Conservation (phyloP, 2,329 filamentous ascomycete species). For the Penicillium frequentans region DNA sequence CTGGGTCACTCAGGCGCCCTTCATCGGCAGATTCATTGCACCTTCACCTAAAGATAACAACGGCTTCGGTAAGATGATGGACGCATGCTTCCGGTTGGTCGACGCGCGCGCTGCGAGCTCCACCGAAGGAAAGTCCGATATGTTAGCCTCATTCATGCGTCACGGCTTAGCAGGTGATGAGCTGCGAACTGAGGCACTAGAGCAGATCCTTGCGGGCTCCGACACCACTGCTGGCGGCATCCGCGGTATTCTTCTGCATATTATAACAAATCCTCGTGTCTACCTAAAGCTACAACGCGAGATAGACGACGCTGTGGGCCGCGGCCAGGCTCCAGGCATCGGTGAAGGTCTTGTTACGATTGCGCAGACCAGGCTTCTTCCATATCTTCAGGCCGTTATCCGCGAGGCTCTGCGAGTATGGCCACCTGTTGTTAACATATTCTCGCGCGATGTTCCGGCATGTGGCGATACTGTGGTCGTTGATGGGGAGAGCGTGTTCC, state of each 20-base stretch:
- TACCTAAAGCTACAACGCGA: slow-evolving; percentile 19
- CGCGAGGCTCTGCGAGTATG: slow-evolving; percentile 26
- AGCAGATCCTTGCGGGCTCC: slow-evolving; percentile 20
- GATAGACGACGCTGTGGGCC: slow-evolving; percentile 15
- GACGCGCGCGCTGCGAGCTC: slow-evolving; percentile 20
- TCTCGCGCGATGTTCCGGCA: slow-evolving; percentile 16
- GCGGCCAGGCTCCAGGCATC: slow-evolving; percentile 1
- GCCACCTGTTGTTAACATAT: slow-evolving; percentile 17
- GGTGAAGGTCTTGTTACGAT: slow-evolving; percentile 14
- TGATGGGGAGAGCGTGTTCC: slow-evolving; percentile 16
- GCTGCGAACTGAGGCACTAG: slow-evolving; percentile 15
- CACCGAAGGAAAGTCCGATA: slow-evolving; percentile 20
- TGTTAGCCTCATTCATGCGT: slow-evolving; percentile 30
- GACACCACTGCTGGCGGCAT: slow-evolving; percentile 21
- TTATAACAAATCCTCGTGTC: slow-evolving; percentile 16
- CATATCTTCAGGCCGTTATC: slow-evolving; percentile 32
- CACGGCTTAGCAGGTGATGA: slow-evolving; percentile 22
- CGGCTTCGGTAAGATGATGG: slow-evolving; percentile 26
- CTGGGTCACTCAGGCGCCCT: slow-evolving; percentile 15
- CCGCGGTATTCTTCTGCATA: slow-evolving; percentile 13
- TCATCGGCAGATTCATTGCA: slow-evolving; percentile 16
- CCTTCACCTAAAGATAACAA: slow-evolving; percentile 21
- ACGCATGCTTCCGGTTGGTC: slow-evolving; percentile 15
- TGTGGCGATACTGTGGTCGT: slow-evolving; percentile 14
- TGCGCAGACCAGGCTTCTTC: slow-evolving; percentile 23